Evolutionary conservation across 306 rosid species (phyloP), one percentile per base, ranked within the genome.

Genomic region (Cyclanthera cordifolia): DNA sequence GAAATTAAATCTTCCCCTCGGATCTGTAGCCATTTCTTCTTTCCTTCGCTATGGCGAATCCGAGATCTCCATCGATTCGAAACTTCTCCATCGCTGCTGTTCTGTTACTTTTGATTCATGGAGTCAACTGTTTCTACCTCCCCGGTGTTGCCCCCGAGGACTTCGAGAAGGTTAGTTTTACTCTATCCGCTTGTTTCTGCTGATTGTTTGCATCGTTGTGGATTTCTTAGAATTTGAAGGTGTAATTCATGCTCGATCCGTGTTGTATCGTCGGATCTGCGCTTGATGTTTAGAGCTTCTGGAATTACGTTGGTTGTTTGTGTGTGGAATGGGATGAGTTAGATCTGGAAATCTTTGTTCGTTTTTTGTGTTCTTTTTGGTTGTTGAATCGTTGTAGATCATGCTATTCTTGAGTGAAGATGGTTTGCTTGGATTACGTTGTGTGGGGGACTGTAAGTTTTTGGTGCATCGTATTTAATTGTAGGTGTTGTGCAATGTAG

Each of bases 121-220:
- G 79, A 70, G 83, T 77, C 73, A 69, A 60, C 79, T 85, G 78
- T 71, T 93, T 93, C 83, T 93, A 93, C 73, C 99, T 93, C 72
- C 99, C 99, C 15, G 99, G 99, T 21, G 99, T 93, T 52, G 99
- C 99, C 47, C 99, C 99, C 0, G 91, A 87, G 79, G 99, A 90
- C 56, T 90, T 93, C 81, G 30, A 45, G 14, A 85, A 93, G 99
- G 99, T 90, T 65, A 72, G 77, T 75, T 71, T 69, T 70, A 60
- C 41, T 51, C 13, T 37, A n/a, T 53, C 2, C 57, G 19, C 20
- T 55, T 23, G 49, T 10, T 23, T 64, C 1, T 23, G 39, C 17
- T 61, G 47, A 19, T 46, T 69, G 57, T 68, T n/a, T 50, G 15
- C 34, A 13, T 43, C 34, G n/a, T 12, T 48, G 37, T 23, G 53